A percentile compares a stretch with the other conserved stretches of the same genome.
Evolutionary conservation across 371 early-diverging fungal genomes (phyloP).

Genomic region (Rhizopus microsporus): DNA sequence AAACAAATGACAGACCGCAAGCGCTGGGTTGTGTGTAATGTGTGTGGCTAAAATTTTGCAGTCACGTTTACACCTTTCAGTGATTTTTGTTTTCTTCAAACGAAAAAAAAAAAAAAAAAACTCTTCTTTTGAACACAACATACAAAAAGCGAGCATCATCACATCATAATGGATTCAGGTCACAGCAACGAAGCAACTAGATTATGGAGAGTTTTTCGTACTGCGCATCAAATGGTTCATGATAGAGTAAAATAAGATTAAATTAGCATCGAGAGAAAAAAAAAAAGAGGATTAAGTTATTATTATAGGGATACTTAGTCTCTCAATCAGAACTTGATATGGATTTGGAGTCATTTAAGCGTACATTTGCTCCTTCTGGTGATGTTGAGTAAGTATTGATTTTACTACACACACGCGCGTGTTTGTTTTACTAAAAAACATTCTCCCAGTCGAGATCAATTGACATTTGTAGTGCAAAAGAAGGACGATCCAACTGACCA

Average conservation of each 20-base stretch:
- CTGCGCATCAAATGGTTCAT: conserved; percentile 87
- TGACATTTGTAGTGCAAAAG: conserved; percentile 89
- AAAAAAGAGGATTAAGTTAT: conserved; percentile 2
- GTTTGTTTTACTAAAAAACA: not conserved
- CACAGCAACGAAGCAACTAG: conserved; percentile 67
- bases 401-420: not conserved
- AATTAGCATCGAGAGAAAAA: not conserved
- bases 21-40: not conserved
- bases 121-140: not conserved
- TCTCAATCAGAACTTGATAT: conserved; percentile 79
- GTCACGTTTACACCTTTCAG: too few species aligned
- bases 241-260: conserved; percentile 65
- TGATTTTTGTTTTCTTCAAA: too few species aligned
- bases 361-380: conserved; percentile 68
- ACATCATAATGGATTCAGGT: conserved; percentile 51
- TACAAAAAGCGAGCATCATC: conserved; percentile 2
- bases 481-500: conserved; percentile 82
- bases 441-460: conserved; percentile 63
- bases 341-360: conserved; percentile 81
- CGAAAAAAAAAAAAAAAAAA: conserved; percentile 5
- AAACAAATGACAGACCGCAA: not conserved
- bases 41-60: too few species aligned
- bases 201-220: conserved; percentile 85
- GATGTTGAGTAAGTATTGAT: conserved; percentile 72
- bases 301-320: conserved; percentile 80